Base-by-base conservation (phyloP, 352 stramenopile genomes). In the Stramenopiles sp. region DNA sequence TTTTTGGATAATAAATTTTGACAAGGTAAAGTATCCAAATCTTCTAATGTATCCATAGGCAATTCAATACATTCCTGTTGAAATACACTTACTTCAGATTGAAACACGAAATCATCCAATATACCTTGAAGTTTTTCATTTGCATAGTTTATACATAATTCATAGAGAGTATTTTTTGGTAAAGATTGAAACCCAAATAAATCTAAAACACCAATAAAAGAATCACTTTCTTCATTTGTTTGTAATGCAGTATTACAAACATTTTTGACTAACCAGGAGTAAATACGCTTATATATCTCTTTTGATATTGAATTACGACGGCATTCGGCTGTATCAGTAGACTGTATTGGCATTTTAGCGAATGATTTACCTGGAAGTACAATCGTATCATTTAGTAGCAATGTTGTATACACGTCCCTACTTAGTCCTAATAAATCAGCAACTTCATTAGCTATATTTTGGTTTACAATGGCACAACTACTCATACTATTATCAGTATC, bases 171-270 rank as follows among this genome's bases (percentile, higher is more conserved):
- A 48, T 87, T 88, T 38, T 75, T 56, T 29, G 78, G 61, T 38
- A 88, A 87, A 38, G 78, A 67, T 44, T 88, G 71, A 49, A 88
- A 88, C 3, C 72, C 72, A 41, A 85, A 88, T 36, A 88, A 87
- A 48, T 88, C 72, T 19, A 88, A 57, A 38, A 58, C n/a, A n/a
- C n/a, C n/a, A n/a, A n/a, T n/a, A 44, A 44, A 24, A 6, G n/a
- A 29, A 3, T 5, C 19, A 24, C 45, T 7, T 4, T 24, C 21
- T 42, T 19, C 36, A 24, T 44, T 19, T 8, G 24, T 19, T 22
- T 29, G 36, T 19, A 36, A 29, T 17, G 46, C 29, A 4, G 19
- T 15, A 35, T 52, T 52, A 19, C 44, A 23, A 18, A 23, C 26
- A 3, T 55, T 50, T n/a, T n/a, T n/a, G 2, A 95, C 78, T 34